Evolutionary conservation across 805 yeast genomes (phyloP), one percentile per base, ranked within the genome.

Genomic region (Wickerhamiella siamensis): DNA sequence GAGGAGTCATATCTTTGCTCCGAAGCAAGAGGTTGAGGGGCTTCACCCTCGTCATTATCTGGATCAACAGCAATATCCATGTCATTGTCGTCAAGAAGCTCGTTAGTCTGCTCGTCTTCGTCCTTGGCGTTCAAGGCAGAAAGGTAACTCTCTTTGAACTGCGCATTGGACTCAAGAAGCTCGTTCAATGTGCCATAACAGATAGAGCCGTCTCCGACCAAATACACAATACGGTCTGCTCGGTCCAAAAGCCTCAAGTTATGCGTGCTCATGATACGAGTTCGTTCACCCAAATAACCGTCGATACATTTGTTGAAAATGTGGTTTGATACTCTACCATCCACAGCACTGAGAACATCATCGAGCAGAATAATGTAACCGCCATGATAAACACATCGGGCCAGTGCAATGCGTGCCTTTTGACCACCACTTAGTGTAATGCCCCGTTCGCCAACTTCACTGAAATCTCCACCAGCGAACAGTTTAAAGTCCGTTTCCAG

Each of bases 371-470:
- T 63, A 32, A 81, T 72, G 47, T 80, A 84, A 16, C 71, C 66
- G 32, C 72, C 67, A 17, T 74, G 71, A 52, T 83, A 83, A 1
- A 79, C 83, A 2, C 91, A 81, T 51, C 95, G 70, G 1, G 95
- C 94, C 40, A 83, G 64, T 52, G 76, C 77, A 47, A 83, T 76
- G 57, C 95, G 72, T 0, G 94, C 91, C 63, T 83, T 84, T 57
- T 83, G 95, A 39, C 95, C 95, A 40, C 95, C 95, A 8, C 91
- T 80, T 36, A 83, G 62, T 0, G 91, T 84, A 43, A 84, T 79
- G 52, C 95, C 95, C 48, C 87, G 70, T 57, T 83, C 95, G 44
- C 95, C 95, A 50, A 83, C 79, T 60, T 84, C 94, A 1, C 47
- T 44, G 37, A 51, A 55, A 54, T 83, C 95, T 22, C 91, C 86